Evolutionary conservation across 1,139 yeast species (phyloP).

Genomic region (Hansenula lynferdii): DNA sequence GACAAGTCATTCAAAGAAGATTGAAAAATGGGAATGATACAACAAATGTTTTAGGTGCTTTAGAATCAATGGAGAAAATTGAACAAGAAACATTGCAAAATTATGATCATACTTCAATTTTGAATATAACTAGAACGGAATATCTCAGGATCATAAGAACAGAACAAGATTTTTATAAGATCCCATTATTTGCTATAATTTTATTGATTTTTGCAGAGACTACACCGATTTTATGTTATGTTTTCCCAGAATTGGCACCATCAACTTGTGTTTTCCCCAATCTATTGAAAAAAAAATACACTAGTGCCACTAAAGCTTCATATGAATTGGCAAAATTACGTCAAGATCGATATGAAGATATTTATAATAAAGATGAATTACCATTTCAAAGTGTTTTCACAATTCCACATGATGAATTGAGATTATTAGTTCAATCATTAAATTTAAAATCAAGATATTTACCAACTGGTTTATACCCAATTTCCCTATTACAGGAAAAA

Average conservation of each 20-base stretch:
- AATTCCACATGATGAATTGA: slow-evolving; percentile 33
- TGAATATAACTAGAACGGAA: slow-evolving; percentile 44
- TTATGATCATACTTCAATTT: slow-evolving; percentile 25
- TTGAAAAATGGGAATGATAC: slow-evolving; percentile 17
- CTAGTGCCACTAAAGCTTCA: slow-evolving; percentile 9
- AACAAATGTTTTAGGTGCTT: slow-evolving; percentile 16
- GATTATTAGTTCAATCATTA: slow-evolving; percentile 31
- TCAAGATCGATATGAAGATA: slow-evolving; percentile 14
- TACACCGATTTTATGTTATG: slow-evolving; percentile 56
- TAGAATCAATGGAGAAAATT: slow-evolving; percentile 19
- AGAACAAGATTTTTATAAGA: slow-evolving; percentile 47
- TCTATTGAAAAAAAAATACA: slow-evolving; percentile 26
- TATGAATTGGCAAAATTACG: slow-evolving; percentile 21
- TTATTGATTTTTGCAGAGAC: slow-evolving; percentile 56
- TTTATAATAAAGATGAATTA: slow-evolving; percentile 6
- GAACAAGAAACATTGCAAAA: slow-evolving; percentile 24
- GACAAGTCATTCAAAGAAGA: slow-evolving; percentile 23
- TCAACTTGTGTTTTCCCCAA: slow-evolving; percentile 63
- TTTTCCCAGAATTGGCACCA: slow-evolving; percentile 62
- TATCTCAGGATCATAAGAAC: slow-evolving; percentile 56
- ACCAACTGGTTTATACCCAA: slow-evolving; percentile 36
- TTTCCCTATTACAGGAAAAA: slow-evolving; percentile 32
- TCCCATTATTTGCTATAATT: slow-evolving; percentile 59
- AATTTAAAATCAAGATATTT: slow-evolving; percentile 36
- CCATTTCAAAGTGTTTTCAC: slow-evolving; percentile 38